These are phyloP conservation scores for Hansfordia pulvinata DNA, from an alignment of 2,329 filamentous ascomycete species.

Conservation along the genomic window DNA sequence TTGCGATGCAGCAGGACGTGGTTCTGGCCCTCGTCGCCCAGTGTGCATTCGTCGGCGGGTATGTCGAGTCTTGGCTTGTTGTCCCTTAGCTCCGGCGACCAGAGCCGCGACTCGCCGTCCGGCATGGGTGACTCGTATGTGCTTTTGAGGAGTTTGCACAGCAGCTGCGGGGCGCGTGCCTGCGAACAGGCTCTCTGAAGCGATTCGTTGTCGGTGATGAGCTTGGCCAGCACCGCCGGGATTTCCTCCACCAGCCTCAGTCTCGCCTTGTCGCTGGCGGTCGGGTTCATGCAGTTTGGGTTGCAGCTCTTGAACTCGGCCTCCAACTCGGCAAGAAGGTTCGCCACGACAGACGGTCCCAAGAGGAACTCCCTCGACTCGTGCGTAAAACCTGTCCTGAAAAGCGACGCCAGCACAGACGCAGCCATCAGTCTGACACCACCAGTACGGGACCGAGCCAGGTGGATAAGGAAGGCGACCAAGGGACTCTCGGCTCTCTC, in stretches of 20 bases:
- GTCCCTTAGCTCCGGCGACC: conserved; percentile 18
- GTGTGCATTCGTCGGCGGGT: conserved; percentile 23
- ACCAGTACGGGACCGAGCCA: conserved; percentile 43
- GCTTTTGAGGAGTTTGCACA: conserved; percentile 34
- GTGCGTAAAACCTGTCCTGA: conserved; percentile 52
- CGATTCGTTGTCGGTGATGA: conserved; percentile 65
- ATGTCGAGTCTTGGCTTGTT: conserved; percentile 17
- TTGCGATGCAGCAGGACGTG: conserved; percentile 53
- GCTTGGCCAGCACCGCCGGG: conserved; percentile 60
- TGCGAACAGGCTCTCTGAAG: conserved; percentile 77
- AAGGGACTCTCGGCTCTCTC: conserved; percentile 58
- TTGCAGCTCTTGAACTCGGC: conserved; percentile 29
- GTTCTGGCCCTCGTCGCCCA: conserved; percentile 49
- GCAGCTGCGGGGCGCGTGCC: conserved; percentile 30
- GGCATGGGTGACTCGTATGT: conserved; percentile 32
- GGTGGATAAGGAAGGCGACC: conserved; percentile 58
- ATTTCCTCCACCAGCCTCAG: conserved; percentile 53
- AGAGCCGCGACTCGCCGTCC: conserved; percentile 16
- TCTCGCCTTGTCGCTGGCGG: conserved; percentile 20
- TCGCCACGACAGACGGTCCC: conserved; percentile 54
- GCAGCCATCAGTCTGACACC: conserved; percentile 54
- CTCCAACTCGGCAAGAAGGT: conserved; percentile 54
- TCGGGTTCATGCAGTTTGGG: conserved; percentile 4
- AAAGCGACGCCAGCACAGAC: conserved; percentile 54
- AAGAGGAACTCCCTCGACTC: conserved; percentile 51